Evolutionary conservation across 352 stramenopile species (phyloP).

Genomic region (Phytophthora vignae): DNA sequence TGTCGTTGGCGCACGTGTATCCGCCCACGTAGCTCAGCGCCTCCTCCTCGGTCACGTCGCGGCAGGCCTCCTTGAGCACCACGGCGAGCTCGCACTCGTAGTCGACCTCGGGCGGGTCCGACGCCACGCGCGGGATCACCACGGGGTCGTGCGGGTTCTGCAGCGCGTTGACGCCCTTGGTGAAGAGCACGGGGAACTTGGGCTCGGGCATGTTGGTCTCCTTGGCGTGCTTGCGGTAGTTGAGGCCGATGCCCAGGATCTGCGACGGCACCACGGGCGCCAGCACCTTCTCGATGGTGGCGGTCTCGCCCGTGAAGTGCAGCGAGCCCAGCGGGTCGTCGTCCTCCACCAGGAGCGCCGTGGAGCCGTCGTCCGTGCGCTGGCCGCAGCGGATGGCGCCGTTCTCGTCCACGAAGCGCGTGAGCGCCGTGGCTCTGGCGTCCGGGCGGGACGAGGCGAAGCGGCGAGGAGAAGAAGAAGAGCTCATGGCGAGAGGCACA

Average conservation of each 20-base stretch:
- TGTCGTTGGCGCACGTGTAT: constrained; percentile 91
- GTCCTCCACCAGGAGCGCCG: constrained; percentile 63
- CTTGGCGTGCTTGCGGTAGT: constrained; percentile 90
- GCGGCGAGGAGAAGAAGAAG: constrained; percentile 15
- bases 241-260: constrained; percentile 90
- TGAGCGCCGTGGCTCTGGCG: constrained; percentile 58
- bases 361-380: constrained; percentile 43
- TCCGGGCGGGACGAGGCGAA: constrained; percentile 6
- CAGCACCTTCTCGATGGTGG: constrained; percentile 76
- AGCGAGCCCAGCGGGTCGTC: constrained; percentile 74
- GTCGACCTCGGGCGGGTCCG: constrained; percentile 80
- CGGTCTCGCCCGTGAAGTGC: constrained; percentile 68
- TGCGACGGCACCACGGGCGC: constrained; percentile 81
- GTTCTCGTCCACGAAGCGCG: constrained; percentile 73
- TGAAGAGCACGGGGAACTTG: constrained; percentile 87
- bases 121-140: constrained; percentile 80
- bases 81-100: constrained; percentile 93
- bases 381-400: constrained; percentile 72
- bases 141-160: constrained; percentile 81
- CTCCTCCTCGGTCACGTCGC: constrained; percentile 85
- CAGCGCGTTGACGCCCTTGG: constrained; percentile 86
- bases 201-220: constrained; percentile 90
- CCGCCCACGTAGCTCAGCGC: constrained; percentile 89
- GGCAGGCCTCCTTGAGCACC: constrained; percentile 83
- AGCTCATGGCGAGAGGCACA: constrained; percentile 11